A percentile compares a stretch with the other conserved stretches of the same genome.
phyloP scores from a whole-genome alignment of 1,139 yeast species.

The Wickerhamomyces sp. region DNA sequence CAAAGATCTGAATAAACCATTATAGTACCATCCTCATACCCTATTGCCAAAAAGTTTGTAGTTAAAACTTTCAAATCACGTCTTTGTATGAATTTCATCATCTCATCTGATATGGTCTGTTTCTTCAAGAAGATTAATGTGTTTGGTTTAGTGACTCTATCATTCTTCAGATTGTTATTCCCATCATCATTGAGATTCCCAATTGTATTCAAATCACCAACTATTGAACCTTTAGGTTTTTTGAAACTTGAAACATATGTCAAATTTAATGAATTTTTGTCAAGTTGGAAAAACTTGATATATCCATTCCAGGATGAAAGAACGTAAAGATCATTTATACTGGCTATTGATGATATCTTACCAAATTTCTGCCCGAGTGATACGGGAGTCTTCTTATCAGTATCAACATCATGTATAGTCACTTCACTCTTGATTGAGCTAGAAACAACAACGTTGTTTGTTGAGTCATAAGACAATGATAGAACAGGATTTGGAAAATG shows the following conservation, averaged over 20 bases:
- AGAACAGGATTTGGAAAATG: conserved; percentile 52
- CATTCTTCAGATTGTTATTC: conserved; percentile 9
- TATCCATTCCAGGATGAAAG: conserved; percentile 25
- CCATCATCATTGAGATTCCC: conserved; percentile 23
- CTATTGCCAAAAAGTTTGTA: conserved; percentile 27
- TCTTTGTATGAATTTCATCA: conserved; percentile 5
- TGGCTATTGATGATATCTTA: conserved; percentile 12
- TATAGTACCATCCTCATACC: conserved; percentile 39
- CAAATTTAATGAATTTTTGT: conserved; percentile 4
- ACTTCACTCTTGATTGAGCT: conserved; percentile 39
- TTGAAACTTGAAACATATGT: conserved; percentile 12
- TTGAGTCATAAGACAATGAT: conserved; percentile 27
- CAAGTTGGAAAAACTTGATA: conserved; percentile 16
- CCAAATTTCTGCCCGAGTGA: conserved; percentile 13
- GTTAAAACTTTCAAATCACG: conserved; percentile 13
- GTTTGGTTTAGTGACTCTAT: conserved; percentile 15
- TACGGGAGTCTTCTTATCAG: conserved; percentile 5
- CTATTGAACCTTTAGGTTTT: conserved; percentile 20
- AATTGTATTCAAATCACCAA: conserved; percentile 17
- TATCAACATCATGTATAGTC: conserved; percentile 24
- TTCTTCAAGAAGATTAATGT: conserved; percentile 5
- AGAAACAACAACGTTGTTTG: conserved; percentile 28
- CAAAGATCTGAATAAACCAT: conserved; percentile 17
- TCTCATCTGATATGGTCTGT: background rate
- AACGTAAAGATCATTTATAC: conserved; percentile 14